Percentiles rank a stretch among this genome's conserved stretches.
These are phyloP conservation scores for Candida incommunis DNA, from an alignment of 805 yeast species.

Conservation along the genomic window DNA sequence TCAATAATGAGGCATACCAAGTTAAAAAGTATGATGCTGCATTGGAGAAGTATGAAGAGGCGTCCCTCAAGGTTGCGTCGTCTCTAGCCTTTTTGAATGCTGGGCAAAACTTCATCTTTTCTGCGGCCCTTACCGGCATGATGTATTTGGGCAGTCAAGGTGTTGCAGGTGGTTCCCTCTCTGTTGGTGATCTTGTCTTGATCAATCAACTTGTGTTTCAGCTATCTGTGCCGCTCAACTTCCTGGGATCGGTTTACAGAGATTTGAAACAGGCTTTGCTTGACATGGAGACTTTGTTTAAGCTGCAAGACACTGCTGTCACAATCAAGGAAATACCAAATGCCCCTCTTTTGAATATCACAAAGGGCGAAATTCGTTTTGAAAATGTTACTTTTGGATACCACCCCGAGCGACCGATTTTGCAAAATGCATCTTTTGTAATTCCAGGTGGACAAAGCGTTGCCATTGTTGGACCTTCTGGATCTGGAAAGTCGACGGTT, in stretches of 20 bases:
- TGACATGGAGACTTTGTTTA: slow-evolving; percentile 92
- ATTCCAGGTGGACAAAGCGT: slow-evolving; percentile 86
- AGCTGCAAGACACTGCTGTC: slow-evolving; percentile 63
- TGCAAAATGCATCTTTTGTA: slow-evolving; percentile 64
- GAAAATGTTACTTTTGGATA: slow-evolving; percentile 91
- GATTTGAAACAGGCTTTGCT: slow-evolving; percentile 84
- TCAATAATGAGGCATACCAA: slow-evolving; percentile 78
- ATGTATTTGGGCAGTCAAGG: slow-evolving; percentile 98
- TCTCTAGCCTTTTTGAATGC: slow-evolving; percentile 61
- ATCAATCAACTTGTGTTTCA: slow-evolving; percentile 95
- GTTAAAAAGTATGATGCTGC: slow-evolving; percentile 68
- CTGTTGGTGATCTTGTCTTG: slow-evolving; percentile 89
- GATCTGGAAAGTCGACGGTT: slow-evolving; percentile 89
- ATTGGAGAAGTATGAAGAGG: slow-evolving; percentile 55
- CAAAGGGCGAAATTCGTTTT: slow-evolving; percentile 60
- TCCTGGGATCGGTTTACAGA: slow-evolving; percentile 88
- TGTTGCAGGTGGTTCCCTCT: slow-evolving; percentile 64
- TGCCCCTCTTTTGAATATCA: slow-evolving; percentile 47
- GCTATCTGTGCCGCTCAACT: slow-evolving; percentile 85
- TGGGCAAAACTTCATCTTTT: slow-evolving; percentile 68
- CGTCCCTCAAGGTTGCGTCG: slow-evolving; percentile 59
- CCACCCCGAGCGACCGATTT: slow-evolving; percentile 75
- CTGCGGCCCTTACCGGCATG: slow-evolving; percentile 86
- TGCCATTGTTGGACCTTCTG: slow-evolving; percentile 94
- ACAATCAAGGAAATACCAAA: slow-evolving; percentile 45